Percentiles rank a stretch among this genome's conserved stretches.
phyloP scores from a whole-genome alignment of 23 red algal species.

The Gracilaria caudata region DNA sequence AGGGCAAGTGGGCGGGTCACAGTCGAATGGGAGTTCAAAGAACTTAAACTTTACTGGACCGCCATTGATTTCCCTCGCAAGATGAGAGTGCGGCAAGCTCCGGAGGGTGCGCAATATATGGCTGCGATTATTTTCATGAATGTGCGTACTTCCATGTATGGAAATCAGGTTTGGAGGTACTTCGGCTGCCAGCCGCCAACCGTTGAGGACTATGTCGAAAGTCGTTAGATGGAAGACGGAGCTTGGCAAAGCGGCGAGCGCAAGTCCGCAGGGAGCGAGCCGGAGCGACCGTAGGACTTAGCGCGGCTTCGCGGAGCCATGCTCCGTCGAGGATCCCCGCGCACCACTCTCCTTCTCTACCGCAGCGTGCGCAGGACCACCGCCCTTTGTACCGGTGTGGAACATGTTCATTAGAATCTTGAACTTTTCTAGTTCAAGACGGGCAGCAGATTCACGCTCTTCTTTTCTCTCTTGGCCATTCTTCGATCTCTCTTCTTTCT shows the following conservation, averaged over 20 bases:
- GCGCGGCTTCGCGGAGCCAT: background rate
- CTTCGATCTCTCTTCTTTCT: background rate
- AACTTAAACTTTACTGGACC: constrained; percentile 37
- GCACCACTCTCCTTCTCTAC: background rate
- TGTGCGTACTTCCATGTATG: constrained; percentile 34
- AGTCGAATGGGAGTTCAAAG: constrained; percentile 61
- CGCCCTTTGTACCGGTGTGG: no score
- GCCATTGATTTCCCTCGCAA: constrained; percentile 51
- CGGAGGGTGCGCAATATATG: constrained; percentile 21
- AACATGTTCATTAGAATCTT: background rate
- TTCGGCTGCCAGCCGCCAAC: background rate
- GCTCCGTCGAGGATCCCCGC: background rate
- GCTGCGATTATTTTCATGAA: constrained; percentile 32
- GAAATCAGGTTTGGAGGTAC: background rate
- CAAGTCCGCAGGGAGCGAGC: background rate
- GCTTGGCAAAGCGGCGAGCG: background rate
- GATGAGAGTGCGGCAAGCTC: constrained; percentile 12
- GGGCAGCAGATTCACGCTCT: background rate
- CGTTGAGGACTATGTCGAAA: background rate
- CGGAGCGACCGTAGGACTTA: background rate
- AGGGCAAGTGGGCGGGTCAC: constrained; percentile 30
- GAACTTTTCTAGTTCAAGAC: constrained; percentile 8
- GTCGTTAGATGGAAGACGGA: background rate
- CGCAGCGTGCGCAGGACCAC: no score
- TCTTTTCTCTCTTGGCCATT: background rate